phyloP scores from a whole-genome alignment of 2,329 filamentous ascomycete genomes.

The Pseudogymnoascus sp. region DNA sequence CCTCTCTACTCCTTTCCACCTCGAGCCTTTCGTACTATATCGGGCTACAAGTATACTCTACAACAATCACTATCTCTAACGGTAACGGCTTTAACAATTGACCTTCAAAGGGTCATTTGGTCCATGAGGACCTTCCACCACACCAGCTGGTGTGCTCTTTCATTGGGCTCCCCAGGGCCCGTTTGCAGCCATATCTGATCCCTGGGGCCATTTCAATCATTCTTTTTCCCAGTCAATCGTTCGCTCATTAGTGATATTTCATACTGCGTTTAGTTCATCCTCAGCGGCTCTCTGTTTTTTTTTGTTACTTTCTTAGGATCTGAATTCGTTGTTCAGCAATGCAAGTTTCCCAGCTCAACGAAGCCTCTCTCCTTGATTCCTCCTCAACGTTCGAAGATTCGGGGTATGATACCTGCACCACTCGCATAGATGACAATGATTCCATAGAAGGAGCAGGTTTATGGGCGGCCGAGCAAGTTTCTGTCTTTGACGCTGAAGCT shows the following conservation, averaged over 20 bases:
- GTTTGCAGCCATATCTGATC: neutral
- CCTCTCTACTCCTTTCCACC: neutral
- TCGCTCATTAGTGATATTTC: neutral
- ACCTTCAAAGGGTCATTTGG: neutral
- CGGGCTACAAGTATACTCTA: neutral
- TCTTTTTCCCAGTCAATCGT: constrained; percentile 5
- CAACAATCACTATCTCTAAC: constrained; percentile 6
- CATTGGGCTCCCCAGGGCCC: neutral
- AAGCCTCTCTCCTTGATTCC: neutral
- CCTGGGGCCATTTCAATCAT: constrained; percentile 4
- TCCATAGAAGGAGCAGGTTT: neutral
- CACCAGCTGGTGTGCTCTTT: constrained; percentile 8
- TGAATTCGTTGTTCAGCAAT: neutral
- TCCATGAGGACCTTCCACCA: constrained; percentile 1
- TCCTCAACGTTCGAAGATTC: neutral
- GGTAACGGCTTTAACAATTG: neutral
- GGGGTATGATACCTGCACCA: neutral
- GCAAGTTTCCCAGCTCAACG: neutral
- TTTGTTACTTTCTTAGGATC: neutral
- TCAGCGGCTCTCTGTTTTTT: neutral
- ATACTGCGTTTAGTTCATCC: neutral
- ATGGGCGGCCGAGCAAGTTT: neutral
- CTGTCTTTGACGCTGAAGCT: neutral
- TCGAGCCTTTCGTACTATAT: constrained; percentile 5
- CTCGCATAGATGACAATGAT: neutral